Conservation (phyloP, 2,329 filamentous ascomycete genomes). For the Monosporascus sp. region DNA sequence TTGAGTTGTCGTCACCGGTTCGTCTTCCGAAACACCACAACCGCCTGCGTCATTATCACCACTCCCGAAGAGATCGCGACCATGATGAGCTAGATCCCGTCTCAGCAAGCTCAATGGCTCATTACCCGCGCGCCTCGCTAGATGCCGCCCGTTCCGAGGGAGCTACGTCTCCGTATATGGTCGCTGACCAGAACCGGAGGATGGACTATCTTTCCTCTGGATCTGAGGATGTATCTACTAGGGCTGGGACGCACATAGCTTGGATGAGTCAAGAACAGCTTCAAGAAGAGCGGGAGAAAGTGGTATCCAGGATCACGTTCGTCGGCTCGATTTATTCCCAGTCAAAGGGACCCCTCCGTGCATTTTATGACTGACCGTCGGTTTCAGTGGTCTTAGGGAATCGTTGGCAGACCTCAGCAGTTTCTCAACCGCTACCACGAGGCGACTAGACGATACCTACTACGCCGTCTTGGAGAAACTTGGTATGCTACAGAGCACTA, state of each 20-base stretch:
- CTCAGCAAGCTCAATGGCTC: conserved; percentile 24
- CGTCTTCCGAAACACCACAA: conserved; percentile 22
- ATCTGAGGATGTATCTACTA: conserved; percentile 16
- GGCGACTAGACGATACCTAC: conserved; percentile 68
- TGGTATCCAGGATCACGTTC: conserved; percentile 35
- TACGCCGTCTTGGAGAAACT: conserved; percentile 68
- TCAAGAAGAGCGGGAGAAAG: conserved; percentile 36
- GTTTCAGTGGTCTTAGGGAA: conserved; percentile 43
- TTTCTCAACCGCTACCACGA: conserved; percentile 57
- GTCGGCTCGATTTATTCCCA: conserved; percentile 12
- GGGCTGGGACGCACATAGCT: conserved; percentile 9
- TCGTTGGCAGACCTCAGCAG: conserved; percentile 50
- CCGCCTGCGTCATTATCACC: conserved; percentile 29
- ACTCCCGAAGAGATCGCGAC: conserved; percentile 30
- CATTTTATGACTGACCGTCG: conserved; percentile 15
- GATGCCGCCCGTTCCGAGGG: conserved; percentile 42
- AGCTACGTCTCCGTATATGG: conserved; percentile 32
- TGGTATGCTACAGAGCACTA: conserved; percentile 56
- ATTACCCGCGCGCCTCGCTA: conserved; percentile 33
- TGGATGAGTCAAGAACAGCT: conserved; percentile 31
- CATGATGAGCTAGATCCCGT: conserved; percentile 25
- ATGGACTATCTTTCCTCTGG: conserved; percentile 33
- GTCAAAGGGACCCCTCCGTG: background rate
- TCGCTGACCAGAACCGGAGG: conserved; percentile 38
- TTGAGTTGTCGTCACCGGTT: conserved; percentile 47